A percentile compares a stretch with the other conserved stretches of the same genome.
Evolutionary conservation across 169 alveolate genomes (phyloP).

Genomic region (Cryptosporidium baileyi): DNA sequence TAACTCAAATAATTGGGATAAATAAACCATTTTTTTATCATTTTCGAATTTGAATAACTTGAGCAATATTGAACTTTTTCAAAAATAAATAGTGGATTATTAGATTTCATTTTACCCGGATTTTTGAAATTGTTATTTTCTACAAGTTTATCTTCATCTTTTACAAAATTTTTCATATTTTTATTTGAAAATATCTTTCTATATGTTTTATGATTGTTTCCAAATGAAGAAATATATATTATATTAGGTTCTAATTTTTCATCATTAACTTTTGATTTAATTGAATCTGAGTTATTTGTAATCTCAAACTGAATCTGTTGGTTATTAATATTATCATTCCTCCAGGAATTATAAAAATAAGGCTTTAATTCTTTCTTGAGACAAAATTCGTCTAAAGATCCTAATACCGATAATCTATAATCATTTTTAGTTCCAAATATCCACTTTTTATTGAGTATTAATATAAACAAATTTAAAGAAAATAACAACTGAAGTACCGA

Average conservation of each 20-base stretch:
- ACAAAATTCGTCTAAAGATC: slow-evolving; percentile 12
- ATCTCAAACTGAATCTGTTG: background rate
- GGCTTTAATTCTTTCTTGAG: background rate
- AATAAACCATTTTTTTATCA: slow-evolving; percentile 22
- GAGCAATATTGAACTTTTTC: slow-evolving; percentile 28
- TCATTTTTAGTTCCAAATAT: background rate
- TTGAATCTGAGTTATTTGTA: background rate
- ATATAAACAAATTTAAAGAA: background rate
- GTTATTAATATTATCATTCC: background rate
- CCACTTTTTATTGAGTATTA: slow-evolving; percentile 27
- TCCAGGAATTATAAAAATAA: background rate
- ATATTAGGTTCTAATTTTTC: background rate
- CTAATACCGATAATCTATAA: background rate
- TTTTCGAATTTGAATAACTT: background rate
- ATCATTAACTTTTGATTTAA: background rate
- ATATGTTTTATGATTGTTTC: background rate
- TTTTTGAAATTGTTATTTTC: background rate
- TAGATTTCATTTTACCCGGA: background rate
- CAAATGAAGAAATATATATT: background rate
- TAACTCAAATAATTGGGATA: slow-evolving; percentile 20
- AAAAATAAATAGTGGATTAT: slow-evolving; percentile 9
- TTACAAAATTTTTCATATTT: background rate
- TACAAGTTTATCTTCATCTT: no score
- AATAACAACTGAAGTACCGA: slow-evolving; percentile 4
- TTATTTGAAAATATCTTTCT: background rate